Conservation (phyloP, 2,329 filamentous ascomycete species). For the Neocatenulostroma microsporum region DNA sequence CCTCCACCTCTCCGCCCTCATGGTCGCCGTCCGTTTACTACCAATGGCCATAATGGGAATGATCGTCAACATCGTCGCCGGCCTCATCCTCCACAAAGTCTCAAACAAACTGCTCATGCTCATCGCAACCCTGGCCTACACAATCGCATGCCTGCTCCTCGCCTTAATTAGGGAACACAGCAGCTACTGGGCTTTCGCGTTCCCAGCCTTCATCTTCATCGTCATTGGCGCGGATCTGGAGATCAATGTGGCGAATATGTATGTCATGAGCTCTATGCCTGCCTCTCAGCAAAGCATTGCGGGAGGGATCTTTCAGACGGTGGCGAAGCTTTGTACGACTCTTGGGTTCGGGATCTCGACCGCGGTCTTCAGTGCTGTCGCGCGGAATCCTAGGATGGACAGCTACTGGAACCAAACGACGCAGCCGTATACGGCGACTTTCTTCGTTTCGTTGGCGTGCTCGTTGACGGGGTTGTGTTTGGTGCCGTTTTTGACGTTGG, state of each 20-base stretch:
- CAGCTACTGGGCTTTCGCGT: slow-evolving; percentile 59
- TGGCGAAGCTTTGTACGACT: slow-evolving; percentile 53
- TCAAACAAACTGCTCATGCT: slow-evolving; percentile 58
- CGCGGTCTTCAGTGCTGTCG: slow-evolving; percentile 48
- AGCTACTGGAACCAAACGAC: slow-evolving; percentile 39
- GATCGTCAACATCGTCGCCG: slow-evolving; percentile 56
- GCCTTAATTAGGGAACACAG: slow-evolving; percentile 49
- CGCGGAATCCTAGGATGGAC: slow-evolving; percentile 25
- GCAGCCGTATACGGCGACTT: slow-evolving; percentile 46
- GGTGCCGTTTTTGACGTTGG: slow-evolving; percentile 46
- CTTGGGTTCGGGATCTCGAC: slow-evolving; percentile 56
- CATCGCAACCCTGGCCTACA: slow-evolving; percentile 41
- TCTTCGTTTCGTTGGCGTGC: slow-evolving; percentile 44
- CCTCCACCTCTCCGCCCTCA: slow-evolving; percentile 46
- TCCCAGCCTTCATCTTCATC: slow-evolving; percentile 53
- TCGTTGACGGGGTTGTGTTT: slow-evolving; percentile 39
- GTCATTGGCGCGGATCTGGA: slow-evolving; percentile 62
- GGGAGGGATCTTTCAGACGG: slow-evolving; percentile 61
- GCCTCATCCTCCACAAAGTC: slow-evolving; percentile 53
- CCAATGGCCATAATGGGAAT: slow-evolving; percentile 59
- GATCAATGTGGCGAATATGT: slow-evolving; percentile 67
- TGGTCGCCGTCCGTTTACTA: slow-evolving; percentile 55
- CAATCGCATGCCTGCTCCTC: slow-evolving; percentile 45
- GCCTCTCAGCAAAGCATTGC: slow-evolving; percentile 56
- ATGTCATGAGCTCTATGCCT: slow-evolving; percentile 59